Evolutionary conservation across 2,329 filamentous ascomycete genomes (phyloP).

Genomic region (Aspergillus sp.): DNA sequence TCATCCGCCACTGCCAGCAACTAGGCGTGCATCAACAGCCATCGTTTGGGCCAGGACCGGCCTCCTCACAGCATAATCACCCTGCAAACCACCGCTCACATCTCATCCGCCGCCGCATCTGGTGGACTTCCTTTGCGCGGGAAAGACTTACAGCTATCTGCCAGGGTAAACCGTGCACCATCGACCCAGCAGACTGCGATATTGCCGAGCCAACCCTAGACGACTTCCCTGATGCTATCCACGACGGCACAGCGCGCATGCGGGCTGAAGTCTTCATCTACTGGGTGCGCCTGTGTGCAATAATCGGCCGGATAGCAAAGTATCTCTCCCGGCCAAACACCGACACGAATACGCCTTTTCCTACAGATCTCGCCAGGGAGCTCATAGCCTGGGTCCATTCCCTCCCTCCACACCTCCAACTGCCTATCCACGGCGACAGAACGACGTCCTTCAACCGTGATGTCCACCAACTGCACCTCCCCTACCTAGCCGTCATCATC

Average conservation of each 20-base stretch:
- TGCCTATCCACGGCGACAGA: constrained; percentile 27
- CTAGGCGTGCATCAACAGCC: constrained; percentile 47
- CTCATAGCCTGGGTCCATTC: constrained; percentile 38
- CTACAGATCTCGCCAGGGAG: constrained; percentile 31
- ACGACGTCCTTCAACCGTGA: constrained; percentile 41
- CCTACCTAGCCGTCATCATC: constrained; percentile 45
- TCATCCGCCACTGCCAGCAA: constrained; percentile 47
- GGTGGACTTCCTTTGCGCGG: constrained; percentile 45
- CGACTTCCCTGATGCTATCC: constrained; percentile 39
- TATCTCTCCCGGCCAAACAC: constrained; percentile 29
- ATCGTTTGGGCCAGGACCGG: constrained; percentile 15
- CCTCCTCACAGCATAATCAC: constrained; percentile 19
- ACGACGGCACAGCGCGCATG: constrained; percentile 15
- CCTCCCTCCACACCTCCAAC: constrained; percentile 34
- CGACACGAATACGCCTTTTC: constrained; percentile 16
- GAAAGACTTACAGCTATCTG: constrained; percentile 45
- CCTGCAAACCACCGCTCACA: constrained; percentile 3
- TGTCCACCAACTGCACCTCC: constrained; percentile 44
- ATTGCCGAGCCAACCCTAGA: constrained; percentile 38
- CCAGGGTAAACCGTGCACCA: constrained; percentile 47
- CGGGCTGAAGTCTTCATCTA: constrained; percentile 42
- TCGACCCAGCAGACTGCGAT: constrained; percentile 45
- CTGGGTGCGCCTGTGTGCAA: constrained; percentile 44
- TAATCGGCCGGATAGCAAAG: constrained; percentile 44
- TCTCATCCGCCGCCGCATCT: constrained; percentile 40